Conservation (phyloP, 306 rosid genomes). For the Malus fusca region DNA sequence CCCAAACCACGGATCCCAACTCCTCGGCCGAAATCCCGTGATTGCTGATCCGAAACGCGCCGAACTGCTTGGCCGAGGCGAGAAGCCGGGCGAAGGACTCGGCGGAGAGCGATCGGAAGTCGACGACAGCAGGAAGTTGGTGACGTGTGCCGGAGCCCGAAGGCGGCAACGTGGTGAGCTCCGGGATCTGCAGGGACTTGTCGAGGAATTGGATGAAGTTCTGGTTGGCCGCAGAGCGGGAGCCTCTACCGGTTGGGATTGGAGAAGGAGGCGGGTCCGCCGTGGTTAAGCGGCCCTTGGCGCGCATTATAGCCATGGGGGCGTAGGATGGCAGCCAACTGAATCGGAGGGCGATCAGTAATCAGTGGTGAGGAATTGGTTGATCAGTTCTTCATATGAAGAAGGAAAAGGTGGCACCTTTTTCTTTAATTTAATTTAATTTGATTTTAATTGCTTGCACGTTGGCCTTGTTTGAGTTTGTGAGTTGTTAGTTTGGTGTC, state of each 20-base stretch:
- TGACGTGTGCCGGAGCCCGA: not conserved
- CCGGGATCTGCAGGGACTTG: conserved; percentile 36
- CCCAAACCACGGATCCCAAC: conserved; percentile 27
- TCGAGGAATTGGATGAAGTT: conserved; percentile 50
- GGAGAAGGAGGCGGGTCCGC: conserved; percentile 63
- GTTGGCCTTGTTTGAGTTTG: not conserved
- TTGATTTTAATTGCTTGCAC: not conserved
- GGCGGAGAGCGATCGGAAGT: conserved; percentile 28
- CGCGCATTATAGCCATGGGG: conserved; percentile 30
- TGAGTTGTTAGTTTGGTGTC: not conserved
- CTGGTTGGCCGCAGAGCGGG: conserved; percentile 59
- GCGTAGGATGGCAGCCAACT: not conserved
- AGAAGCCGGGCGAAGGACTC: conserved; percentile 22
- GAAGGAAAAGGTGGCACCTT: not conserved
- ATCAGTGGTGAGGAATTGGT: not conserved
- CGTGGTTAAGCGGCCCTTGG: conserved; percentile 7
- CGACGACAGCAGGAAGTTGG: conserved; percentile 36
- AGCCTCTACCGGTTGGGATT: conserved; percentile 64
- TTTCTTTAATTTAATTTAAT: not conserved
- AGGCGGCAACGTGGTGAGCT: conserved; percentile 36
- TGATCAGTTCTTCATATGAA: not conserved
- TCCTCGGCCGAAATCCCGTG: conserved; percentile 52
- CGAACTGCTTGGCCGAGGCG: conserved; percentile 36
- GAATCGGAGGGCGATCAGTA: conserved; percentile 1
- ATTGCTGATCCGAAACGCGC: conserved; percentile 48